Evolutionary conservation across 768 basidiomycete species (phyloP), one percentile per base, ranked within the genome.

Genomic region (Leccinellum albellum): DNA sequence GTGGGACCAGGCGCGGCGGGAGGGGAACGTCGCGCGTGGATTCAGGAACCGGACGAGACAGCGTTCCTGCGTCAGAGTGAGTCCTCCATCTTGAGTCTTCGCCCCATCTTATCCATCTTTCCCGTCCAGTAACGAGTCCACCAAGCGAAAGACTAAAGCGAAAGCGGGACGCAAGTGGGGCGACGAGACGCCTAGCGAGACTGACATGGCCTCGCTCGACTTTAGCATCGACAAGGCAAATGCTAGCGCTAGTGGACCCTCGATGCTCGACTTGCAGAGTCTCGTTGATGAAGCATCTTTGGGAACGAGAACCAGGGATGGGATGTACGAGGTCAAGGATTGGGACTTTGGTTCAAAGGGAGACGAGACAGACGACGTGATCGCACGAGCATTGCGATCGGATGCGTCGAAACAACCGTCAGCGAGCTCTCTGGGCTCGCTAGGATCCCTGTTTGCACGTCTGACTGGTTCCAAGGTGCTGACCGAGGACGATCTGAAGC

Each of bases 111-210:
- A 48, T 51, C 33, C 8, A n/a, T 14, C 46, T 23, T 14, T 88
- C 15, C 24, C 23, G 14, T 46, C 82, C 68, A 86, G 90, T 51
- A 88, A 86, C 65, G 79, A 81, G 17, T 77, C 83, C 24, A 61
- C 76, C 26, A 89, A 85, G 63, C 77, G 79, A 60, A 89, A 87
- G 63, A 67, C 78, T 0, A 86, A 88, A 54, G 70, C 80, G 3
- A 94, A 94, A 73, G 65, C 76, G 14, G 88, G 88, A 71, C 86
- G 97, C 29, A 98, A 94, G 74, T 99, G 97, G 97, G 93, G 87
- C 23, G 85, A 96, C 65, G 82, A 86, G 61, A 79, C 80, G 2
- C 87, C 89, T 4, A 87, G 85, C 10, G 91, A 92, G 61, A 79
- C 81, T 15, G 97, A 98, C 61, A 96, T 98, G 91, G 92, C 88